Evolutionary conservation across 805 yeast species (phyloP), one percentile per base, ranked within the genome.

Genomic region (Alloascoidea africana): DNA sequence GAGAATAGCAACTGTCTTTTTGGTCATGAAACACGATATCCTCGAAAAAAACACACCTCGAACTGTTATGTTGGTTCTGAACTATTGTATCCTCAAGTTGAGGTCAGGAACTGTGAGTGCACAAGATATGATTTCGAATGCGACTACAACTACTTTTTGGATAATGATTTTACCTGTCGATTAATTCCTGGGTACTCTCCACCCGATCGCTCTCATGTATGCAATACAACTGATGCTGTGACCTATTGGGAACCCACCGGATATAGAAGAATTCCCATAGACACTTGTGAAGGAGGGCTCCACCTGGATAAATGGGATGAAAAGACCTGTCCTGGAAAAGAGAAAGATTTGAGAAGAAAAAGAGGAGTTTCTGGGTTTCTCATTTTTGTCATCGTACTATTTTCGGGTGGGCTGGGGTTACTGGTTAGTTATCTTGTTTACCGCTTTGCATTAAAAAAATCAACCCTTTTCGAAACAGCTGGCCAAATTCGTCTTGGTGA

Each of bases 161-260:
- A 75, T 37, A 43, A 48, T 0, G 95, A 85, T 51, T 93, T 94
- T 16, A 80, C 91, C 2, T 91, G 98, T 60, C 73, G 73, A 52
- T 66, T 86, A 32, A 82, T 86, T 14, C 62, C 66, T 16, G 96
- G 96, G 0, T 62, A 72, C 39, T 54, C 65, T 3, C 83, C 93
- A 4, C 66, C 70, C 8, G 82, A 83, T 50, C 73, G 76, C 39
- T 58, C 67, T 17, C 69, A 66, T 40, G 65, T 70, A 39, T 84
- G 96, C 55, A 64, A 61, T 39, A 62, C 66, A 40, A 62, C 71
- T 3, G 66, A 65, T 33, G 66, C 67, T 1, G 62, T 76, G 43
- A 85, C 82, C 51, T 87, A 73, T 54, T 83, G 76, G 65, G 78
- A 79, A 46, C 85, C 95, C 13, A 86, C 97, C 0, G 98, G 97